Evolutionary conservation across 805 yeast genomes (phyloP).

Genomic region (Candida sphagnicola): DNA sequence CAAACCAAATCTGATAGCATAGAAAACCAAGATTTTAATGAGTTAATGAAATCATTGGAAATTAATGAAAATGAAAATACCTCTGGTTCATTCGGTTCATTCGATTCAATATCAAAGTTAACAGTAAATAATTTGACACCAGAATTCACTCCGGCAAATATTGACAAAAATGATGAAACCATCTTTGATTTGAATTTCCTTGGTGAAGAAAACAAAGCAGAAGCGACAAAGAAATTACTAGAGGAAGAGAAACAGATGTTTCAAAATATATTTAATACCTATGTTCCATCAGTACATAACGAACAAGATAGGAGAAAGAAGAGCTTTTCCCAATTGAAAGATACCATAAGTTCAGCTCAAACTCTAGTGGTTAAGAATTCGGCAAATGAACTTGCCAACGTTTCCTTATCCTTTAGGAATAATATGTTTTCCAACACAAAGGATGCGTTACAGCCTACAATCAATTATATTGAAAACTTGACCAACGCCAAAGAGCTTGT

Average conservation of each 20-base stretch:
- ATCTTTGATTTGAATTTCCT: conserved; percentile 12
- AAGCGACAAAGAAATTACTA: conserved; percentile 7
- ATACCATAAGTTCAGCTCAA: conserved; percentile 8
- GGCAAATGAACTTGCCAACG: conserved; percentile 5
- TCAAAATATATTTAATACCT: conserved; percentile 22
- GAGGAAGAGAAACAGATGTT: conserved; percentile 21
- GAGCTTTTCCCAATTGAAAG: conserved; percentile 5
- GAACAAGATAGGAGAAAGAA: conserved; percentile 4
- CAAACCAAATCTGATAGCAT: not conserved
- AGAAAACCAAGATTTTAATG: not conserved
- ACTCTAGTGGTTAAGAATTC: conserved; percentile 1
- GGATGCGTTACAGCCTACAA: conserved; percentile 17
- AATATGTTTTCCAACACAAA: conserved; percentile 13
- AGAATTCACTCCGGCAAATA: conserved; percentile 9
- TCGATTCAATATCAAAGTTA: not conserved
- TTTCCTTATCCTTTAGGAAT: conserved; percentile 8
- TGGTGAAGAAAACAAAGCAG: conserved; percentile 1
- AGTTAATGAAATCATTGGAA: not conserved
- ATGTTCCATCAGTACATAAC: conserved; percentile 13
- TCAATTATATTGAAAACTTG: conserved; percentile 16
- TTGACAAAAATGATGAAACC: conserved; percentile 13
- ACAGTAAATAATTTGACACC: not conserved
- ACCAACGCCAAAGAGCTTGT: conserved; percentile 11
- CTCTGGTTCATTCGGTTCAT: not conserved
- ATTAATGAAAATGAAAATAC: not conserved